Evolutionary conservation across 768 basidiomycete genomes (phyloP).

Genomic region (Amanita phalloides): DNA sequence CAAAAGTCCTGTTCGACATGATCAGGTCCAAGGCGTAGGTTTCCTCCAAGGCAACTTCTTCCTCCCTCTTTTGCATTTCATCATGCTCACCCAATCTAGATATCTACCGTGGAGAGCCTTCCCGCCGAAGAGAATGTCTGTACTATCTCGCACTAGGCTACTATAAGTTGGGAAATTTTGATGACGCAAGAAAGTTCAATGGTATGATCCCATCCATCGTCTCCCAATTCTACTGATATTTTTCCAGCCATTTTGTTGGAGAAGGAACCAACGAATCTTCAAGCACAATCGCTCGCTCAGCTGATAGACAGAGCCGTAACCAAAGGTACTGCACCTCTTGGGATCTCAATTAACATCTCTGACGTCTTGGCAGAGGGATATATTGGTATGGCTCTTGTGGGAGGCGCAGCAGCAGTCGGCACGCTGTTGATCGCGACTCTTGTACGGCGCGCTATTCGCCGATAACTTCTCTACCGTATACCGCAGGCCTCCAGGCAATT

Average conservation of each 20-base stretch:
- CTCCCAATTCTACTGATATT: neutral
- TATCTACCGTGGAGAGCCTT: constrained; percentile 81
- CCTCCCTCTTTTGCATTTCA: constrained; percentile 1
- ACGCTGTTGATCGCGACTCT: constrained; percentile 64
- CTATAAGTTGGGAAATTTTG: constrained; percentile 94
- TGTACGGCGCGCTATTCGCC: constrained; percentile 72
- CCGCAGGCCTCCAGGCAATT: neutral
- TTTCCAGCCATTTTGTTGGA: constrained; percentile 68
- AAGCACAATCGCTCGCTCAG: constrained; percentile 76
- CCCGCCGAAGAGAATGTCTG: constrained; percentile 84
- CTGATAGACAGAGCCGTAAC: constrained; percentile 83
- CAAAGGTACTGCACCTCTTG: constrained; percentile 40
- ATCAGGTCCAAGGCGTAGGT: constrained; percentile 89
- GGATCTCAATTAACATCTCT: neutral
- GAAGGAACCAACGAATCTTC: constrained; percentile 89
- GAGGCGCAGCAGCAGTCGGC: constrained; percentile 81
- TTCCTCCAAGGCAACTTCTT: constrained; percentile 66
- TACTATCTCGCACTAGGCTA: constrained; percentile 96
- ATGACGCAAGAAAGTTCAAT: constrained; percentile 88
- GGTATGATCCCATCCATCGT: constrained; percentile 36
- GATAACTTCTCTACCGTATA: constrained; percentile 20
- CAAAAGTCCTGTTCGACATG: constrained; percentile 74
- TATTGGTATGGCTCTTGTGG: constrained; percentile 93
- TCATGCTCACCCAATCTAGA: constrained; percentile 35
- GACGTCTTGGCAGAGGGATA: constrained; percentile 68